Evolutionary conservation across 257 asterid species (phyloP).

Genomic region (Solanum chmielewskii): DNA sequence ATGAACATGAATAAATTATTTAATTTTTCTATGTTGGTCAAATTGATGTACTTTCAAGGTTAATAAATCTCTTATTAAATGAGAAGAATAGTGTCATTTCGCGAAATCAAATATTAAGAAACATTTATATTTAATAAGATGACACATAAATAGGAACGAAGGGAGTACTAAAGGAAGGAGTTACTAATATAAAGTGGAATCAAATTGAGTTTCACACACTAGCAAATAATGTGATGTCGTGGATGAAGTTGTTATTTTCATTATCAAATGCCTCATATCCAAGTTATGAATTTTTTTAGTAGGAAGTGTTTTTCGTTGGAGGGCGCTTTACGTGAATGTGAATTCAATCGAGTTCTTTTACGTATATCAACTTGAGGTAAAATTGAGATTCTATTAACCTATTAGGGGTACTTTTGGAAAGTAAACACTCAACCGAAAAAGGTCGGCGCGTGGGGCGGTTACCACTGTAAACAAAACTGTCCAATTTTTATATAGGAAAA

Average conservation of each 20-base stretch:
- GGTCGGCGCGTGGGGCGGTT: conserved; percentile 24
- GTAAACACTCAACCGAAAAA: background rate
- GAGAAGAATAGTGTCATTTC: too few species aligned
- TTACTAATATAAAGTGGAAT: background rate
- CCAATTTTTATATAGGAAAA: background rate
- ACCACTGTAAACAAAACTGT: conserved; percentile 3
- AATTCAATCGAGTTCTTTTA: background rate
- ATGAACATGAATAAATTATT: too few species aligned
- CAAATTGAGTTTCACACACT: background rate
- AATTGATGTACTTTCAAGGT: too few species aligned
- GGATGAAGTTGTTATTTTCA: too few species aligned
- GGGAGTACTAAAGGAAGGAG: background rate
- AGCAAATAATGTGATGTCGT: background rate
- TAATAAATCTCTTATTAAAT: too few species aligned
- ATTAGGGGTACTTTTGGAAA: conserved; percentile 1
- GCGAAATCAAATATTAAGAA: too few species aligned
- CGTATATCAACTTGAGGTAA: background rate
- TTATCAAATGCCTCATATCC: too few species aligned
- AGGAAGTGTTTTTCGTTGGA: too few species aligned
- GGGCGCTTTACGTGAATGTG: background rate
- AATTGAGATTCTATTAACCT: background rate
- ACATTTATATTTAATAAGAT: too few species aligned
- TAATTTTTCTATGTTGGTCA: too few species aligned
- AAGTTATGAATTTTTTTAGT: background rate
- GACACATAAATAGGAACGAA: background rate